A percentile compares a stretch with the other conserved stretches of the same genome.
These are phyloP conservation scores for Metschnikowia aberdeeniae DNA, from an alignment of 805 yeast genomes.

Conservation along the genomic window DNA sequence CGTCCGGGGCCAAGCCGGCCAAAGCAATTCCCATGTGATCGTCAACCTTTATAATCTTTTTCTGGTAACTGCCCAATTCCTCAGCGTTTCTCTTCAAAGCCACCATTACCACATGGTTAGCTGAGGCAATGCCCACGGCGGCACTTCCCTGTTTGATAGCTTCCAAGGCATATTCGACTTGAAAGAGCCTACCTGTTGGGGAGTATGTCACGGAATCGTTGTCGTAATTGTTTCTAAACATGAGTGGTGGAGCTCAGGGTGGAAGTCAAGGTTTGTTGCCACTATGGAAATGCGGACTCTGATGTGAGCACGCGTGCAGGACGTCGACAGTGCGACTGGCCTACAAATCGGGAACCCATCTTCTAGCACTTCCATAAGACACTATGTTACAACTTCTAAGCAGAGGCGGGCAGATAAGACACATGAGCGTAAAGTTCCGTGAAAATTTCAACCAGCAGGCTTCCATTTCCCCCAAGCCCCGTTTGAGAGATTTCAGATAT, in stretches of 20 bases:
- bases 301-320: conserved; percentile 7
- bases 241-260: conserved; percentile 5
- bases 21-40: conserved; percentile 91
- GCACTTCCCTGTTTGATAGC: conserved; percentile 98
- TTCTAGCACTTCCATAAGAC: background rate
- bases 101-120: conserved; percentile 83
- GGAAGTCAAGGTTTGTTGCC: conserved; percentile 6
- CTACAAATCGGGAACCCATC: background rate
- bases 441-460: conserved; percentile 16
- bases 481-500: conserved; percentile 31
- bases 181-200: conserved; percentile 89
- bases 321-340: background rate
- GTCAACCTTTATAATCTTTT: conserved; percentile 87
- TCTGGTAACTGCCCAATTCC: conserved; percentile 94
- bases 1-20: conserved; percentile 98
- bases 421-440: conserved; percentile 13
- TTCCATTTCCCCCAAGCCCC: conserved; percentile 23
- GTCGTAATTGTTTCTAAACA: conserved; percentile 97
- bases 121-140: conserved; percentile 88
- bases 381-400: background rate
- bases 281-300: conserved; percentile 5
- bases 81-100: conserved; percentile 96
- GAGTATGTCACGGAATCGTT: conserved; percentile 98
- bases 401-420: background rate
- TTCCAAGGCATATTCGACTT: conserved; percentile 75